Base-by-base conservation (phyloP, 352 stramenopile genomes). In the Phytophthora litchii region DNA sequence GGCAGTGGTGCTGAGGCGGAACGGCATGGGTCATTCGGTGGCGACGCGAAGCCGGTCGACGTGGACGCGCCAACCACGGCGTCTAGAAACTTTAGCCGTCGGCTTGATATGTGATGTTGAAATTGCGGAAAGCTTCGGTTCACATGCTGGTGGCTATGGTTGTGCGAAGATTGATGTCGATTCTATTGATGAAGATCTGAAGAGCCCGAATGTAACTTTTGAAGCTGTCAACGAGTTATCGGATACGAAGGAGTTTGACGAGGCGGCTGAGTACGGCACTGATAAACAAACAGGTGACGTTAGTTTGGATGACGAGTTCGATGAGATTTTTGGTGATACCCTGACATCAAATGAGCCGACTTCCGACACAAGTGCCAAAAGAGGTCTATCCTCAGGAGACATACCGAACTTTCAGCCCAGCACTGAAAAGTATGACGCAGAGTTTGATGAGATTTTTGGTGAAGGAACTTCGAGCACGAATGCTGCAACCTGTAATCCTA, bases 371-470 rank as follows among this genome's bases (percentile, higher is more conserved):
- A 23, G 16, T n/a, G 35, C 14, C 11, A 29, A 46, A 27, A 19
- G 1, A 10, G n/a, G 4, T 38, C 10, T 37, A 10, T 16, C 16
- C 9, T 25, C 19, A 8, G 20, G 35, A 16, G 29, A 23, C 9
- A 37, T 11, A 14, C 17, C 34, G 23, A 29, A 12, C 14, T 19
- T 4, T 21, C 41, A 54, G n/a, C 42, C 14, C 17, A 34, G 16
- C 9, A 14, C 34, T 16, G 21, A 13, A n/a, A 61, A 52, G 4
- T 62, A 48, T 27, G 59, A 67, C n/a, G 51, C 34, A 11, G 51
- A 62, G 14, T 67, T 67, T 23, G 59, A 67, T n/a, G 59, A 67
- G 12, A 67, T 67, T 48, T 67, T 67, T 17, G 52, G 44, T 19
- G 51, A 67, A 41, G 17, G 25, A 34, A 35, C 37, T 35, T 34